A percentile compares a stretch with the other conserved stretches of the same genome.
Conservation (phyloP, 148 eudicot genomes). For the Cornus controversa region DNA sequence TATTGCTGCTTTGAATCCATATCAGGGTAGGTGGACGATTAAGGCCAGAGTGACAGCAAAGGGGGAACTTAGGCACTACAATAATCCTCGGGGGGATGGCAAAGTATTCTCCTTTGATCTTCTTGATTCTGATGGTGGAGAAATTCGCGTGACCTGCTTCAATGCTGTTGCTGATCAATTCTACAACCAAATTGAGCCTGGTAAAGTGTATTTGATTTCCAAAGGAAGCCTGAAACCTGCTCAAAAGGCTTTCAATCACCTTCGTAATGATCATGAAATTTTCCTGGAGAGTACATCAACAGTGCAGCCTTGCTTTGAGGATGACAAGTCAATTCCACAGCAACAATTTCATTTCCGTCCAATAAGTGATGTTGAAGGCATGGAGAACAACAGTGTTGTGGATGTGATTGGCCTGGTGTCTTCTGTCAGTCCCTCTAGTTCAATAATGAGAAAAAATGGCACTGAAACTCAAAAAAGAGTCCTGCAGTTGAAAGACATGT, state of each 20-base stretch:
- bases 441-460: constrained; percentile 79
- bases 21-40: constrained; percentile 87
- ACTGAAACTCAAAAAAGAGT: constrained; percentile 76
- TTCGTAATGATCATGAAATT: constrained; percentile 79
- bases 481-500: constrained; percentile 83
- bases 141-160: constrained; percentile 89
- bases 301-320: constrained; percentile 77
- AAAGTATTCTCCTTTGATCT: constrained; percentile 95
- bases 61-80: constrained; percentile 69
- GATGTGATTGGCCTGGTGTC: constrained; percentile 89
- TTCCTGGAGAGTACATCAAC: constrained; percentile 57
- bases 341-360: constrained; percentile 81
- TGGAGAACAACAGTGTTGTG: constrained; percentile 54
- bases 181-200: constrained; percentile 60
- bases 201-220: constrained; percentile 75
- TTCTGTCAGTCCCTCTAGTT: constrained; percentile 58
- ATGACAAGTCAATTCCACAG: constrained; percentile 59
- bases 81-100: constrained; percentile 77
- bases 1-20: constrained; percentile 83
- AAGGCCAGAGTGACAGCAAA: constrained; percentile 93
- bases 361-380: constrained; percentile 65
- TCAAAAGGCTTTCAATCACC: constrained; percentile 79
- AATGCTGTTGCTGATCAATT: constrained; percentile 91
- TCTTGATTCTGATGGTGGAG: constrained; percentile 89
- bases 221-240: constrained; percentile 80